Base-by-base conservation (phyloP, 805 yeast species). In the Teunomyces kruisii region DNA sequence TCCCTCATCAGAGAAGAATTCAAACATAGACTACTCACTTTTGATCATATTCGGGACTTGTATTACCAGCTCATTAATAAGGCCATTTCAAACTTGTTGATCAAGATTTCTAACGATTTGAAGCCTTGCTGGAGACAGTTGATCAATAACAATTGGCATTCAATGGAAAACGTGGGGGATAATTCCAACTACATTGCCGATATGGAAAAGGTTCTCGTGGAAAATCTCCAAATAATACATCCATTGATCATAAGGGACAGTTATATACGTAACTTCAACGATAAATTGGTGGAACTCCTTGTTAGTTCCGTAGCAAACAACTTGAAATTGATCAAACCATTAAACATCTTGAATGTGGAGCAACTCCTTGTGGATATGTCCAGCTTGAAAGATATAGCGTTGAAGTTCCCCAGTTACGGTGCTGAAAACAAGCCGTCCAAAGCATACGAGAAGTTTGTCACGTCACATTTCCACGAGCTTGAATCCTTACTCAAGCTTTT, bases 71-170 rank as follows among this genome's bases (percentile, higher is more conserved):
- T 84, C 13, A 78, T 88, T 42, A 80, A 81, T 47, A 70, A 71
- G 31, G 78, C 87, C 22, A 75, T 86, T 15, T 74, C 74, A 15
- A 60, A 76, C 9, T 62, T 90, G 15, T 70, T 86, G 19, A 64
- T 65, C 17, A 83, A 86, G 52, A 75, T 87, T 15, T 78, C 80
- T 14, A 57, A 66, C 17, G 90, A 87, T 51, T 64, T 84, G 40
- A 81, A 79, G 22, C 78, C 82, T 45, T 77, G 85, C 4, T 91
- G 96, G 96, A 75, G 94, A 52, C 96, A 89, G 56, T 83, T 94
- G 75, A 84, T 83, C 52, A 79, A 82, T 37, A 56, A 58, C 32
- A 85, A 88, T 60, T 90, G 97, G 96, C 71, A 74, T 24, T 69
- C 73, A 30, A 64, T 80, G 50, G 80, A 77, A 24, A 72, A 75